A percentile compares a stretch with the other conserved stretches of the same genome.
Evolutionary conservation across 1,284 basidiomycete genomes (phyloP).

Genomic region (Cutaneotrichosporon sp.): DNA sequence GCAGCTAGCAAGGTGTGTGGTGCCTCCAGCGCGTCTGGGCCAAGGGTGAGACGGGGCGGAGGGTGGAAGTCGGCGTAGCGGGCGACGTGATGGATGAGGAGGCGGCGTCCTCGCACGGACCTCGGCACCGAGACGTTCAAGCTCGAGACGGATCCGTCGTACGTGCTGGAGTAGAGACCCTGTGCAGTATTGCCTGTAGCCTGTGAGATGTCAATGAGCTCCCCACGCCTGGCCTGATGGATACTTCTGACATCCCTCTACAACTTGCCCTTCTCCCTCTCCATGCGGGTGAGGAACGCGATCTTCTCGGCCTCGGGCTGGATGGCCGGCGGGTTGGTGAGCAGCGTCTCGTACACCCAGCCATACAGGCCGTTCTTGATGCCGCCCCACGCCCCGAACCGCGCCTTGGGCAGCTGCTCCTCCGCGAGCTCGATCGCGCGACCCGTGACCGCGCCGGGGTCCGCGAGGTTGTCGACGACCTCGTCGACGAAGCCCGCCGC

Average conservation of each 20-base stretch:
- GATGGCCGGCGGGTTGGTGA: conserved; percentile 8
- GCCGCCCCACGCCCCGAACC: conserved; percentile 56
- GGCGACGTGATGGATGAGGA: too few species aligned
- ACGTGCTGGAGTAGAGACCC: not conserved
- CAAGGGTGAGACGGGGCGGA: too few species aligned
- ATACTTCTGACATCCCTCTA: not conserved
- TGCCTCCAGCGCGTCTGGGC: too few species aligned
- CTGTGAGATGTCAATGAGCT: too few species aligned
- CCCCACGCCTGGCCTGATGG: not conserved
- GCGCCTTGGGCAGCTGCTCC: conserved; percentile 52
- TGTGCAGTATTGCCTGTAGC: not conserved
- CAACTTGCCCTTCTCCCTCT: not conserved
- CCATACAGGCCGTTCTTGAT: conserved; percentile 57
- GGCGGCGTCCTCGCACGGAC: not conserved
- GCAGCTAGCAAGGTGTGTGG: too few species aligned
- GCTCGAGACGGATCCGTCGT: not conserved
- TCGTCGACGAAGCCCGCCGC: conserved; percentile 72
- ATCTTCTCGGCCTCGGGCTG: not conserved
- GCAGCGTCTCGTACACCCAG: conserved; percentile 50
- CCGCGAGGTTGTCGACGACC: conserved; percentile 58
- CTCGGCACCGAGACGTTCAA: not conserved
- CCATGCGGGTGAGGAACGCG: conserved; percentile 1
- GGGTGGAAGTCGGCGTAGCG: too few species aligned
- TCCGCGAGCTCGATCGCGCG: conserved; percentile 53
- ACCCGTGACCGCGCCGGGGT: conserved; percentile 60